Percentiles rank a stretch among this genome's conserved stretches.
phyloP scores from a whole-genome alignment of 2,329 filamentous ascomycete genomes.

The Cercospora sp. region DNA sequence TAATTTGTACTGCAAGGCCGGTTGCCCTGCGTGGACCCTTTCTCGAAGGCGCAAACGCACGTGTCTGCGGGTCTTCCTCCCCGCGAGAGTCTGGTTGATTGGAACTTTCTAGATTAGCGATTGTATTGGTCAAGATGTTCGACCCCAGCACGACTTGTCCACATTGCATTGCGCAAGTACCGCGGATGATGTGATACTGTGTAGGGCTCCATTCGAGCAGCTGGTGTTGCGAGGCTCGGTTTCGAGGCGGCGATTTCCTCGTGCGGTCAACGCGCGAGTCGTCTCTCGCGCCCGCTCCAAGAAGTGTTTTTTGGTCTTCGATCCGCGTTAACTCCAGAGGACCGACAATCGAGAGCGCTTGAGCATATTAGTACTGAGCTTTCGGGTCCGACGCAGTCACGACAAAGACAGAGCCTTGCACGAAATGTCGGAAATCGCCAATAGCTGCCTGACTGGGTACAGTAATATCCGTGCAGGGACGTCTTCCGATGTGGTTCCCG shows the following conservation, averaged over 20 bases:
- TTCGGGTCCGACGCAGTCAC: neutral
- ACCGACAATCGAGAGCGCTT: slow-evolving; percentile 1
- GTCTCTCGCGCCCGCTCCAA: neutral
- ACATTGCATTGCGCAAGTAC: neutral
- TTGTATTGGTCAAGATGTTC: neutral
- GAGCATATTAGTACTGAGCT: neutral
- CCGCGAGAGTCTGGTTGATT: slow-evolving; percentile 10
- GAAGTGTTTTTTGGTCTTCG: neutral
- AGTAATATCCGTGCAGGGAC: neutral
- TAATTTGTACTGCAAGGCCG: neutral
- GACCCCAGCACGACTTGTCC: neutral
- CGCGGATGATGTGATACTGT: neutral
- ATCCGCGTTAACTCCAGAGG: neutral
- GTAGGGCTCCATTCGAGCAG: neutral
- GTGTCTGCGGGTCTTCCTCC: neutral
- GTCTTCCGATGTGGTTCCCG: neutral
- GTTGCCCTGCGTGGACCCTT: slow-evolving; percentile 15
- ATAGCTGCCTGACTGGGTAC: neutral
- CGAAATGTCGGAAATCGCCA: neutral
- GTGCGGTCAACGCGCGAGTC: neutral
- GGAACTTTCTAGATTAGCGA: slow-evolving; percentile 1
- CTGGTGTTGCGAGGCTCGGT: neutral
- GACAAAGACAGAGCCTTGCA: neutral
- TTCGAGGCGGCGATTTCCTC: neutral
- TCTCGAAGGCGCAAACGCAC: slow-evolving; percentile 9